phyloP scores from a whole-genome alignment of 345 rosid genomes.

The Punica granatum region DNA sequence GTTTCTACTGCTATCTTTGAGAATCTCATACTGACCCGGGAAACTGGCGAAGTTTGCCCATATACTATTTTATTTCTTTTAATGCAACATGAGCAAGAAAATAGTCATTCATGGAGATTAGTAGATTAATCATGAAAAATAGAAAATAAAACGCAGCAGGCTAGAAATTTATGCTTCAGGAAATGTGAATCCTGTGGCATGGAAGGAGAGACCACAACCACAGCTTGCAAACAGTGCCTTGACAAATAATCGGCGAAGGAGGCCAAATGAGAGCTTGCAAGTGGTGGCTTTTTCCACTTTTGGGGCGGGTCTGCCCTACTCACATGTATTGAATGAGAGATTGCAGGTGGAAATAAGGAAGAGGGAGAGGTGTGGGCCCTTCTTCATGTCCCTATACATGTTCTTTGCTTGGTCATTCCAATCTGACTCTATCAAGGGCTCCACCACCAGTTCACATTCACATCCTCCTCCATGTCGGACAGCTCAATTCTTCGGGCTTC shows the following conservation, averaged over 20 bases:
- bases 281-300: slow-evolving; percentile 8
- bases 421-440: not conserved
- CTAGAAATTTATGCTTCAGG: not conserved
- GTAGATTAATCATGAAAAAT: not conserved
- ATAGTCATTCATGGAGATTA: not conserved
- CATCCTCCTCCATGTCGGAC: not conserved
- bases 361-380: not conserved
- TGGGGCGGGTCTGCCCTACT: slow-evolving; percentile 22
- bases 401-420: not conserved
- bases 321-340: slow-evolving; percentile 13
- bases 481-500: slow-evolving; percentile 3
- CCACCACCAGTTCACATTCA: not conserved
- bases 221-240: not conserved
- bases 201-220: not conserved
- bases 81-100: not conserved
- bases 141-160: not conserved
- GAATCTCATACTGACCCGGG: not conserved
- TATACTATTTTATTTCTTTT: not conserved
- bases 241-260: not conserved
- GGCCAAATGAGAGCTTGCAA: slow-evolving; percentile 24
- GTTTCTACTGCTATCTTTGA: not conserved
- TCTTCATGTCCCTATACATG: not conserved
- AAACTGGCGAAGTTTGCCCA: not conserved
- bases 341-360: not conserved
- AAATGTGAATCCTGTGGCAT: not conserved